Percentiles rank a stretch among this genome's conserved stretches.
Evolutionary conservation across 2,329 filamentous ascomycete species (phyloP).

Genomic region (Peltaster fructicola): DNA sequence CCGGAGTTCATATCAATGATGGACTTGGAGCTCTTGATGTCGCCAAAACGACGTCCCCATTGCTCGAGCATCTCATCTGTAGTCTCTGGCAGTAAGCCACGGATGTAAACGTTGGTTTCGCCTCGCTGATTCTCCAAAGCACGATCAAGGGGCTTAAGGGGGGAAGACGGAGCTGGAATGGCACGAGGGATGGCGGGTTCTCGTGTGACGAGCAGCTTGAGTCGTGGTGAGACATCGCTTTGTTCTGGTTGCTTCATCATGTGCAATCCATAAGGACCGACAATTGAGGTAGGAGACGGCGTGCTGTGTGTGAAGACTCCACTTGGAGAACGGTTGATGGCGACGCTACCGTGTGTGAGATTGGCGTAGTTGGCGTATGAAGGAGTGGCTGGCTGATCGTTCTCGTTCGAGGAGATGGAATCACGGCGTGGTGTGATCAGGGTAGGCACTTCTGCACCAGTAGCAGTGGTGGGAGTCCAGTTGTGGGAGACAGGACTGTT

Average conservation of each 20-base stretch:
- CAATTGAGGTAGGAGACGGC: constrained; percentile 31
- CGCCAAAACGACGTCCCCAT: constrained; percentile 77
- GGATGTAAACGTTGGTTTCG: constrained; percentile 96
- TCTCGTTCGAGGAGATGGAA: constrained; percentile 35
- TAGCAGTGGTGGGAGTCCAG: constrained; percentile 25
- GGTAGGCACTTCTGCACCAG: constrained; percentile 30
- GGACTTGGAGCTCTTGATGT: constrained; percentile 91
- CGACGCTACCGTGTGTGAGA: constrained; percentile 22
- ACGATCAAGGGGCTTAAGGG: constrained; percentile 78
- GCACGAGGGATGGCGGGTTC: constrained; percentile 75
- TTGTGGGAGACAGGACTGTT: constrained; percentile 29
- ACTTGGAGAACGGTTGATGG: constrained; percentile 33
- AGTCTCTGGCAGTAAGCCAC: constrained; percentile 85
- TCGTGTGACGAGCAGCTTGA: constrained; percentile 35
- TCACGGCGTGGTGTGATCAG: constrained; percentile 34
- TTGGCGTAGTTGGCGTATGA: constrained; percentile 25
- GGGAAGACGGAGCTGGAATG: constrained; percentile 75
- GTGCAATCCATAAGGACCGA: constrained; percentile 26
- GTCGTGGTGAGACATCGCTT: constrained; percentile 26
- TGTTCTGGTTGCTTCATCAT: constrained; percentile 18
- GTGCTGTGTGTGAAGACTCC: constrained; percentile 31
- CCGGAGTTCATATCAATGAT: constrained; percentile 91
- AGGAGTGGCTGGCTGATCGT: constrained; percentile 33
- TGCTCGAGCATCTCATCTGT: constrained; percentile 73
- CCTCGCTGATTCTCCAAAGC: constrained; percentile 87